phyloP scores from a whole-genome alignment of 2,329 filamentous ascomycete species.

The Sporothrix sp. region DNA sequence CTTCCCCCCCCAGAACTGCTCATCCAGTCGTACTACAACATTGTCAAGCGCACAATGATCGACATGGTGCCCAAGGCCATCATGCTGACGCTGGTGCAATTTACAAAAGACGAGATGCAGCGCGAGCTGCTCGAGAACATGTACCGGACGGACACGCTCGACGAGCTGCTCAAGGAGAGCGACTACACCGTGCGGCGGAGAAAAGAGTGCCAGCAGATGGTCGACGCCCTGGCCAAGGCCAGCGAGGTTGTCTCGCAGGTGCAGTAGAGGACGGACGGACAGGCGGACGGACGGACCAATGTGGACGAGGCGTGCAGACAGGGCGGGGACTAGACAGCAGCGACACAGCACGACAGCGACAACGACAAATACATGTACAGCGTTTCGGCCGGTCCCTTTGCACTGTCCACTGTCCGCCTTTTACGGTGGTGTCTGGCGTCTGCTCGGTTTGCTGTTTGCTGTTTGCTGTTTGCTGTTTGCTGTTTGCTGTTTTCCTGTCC shows the following conservation, averaged over 20 bases:
- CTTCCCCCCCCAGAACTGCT: slow-evolving; percentile 79
- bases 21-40: slow-evolving; percentile 96
- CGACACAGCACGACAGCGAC: background rate
- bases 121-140: slow-evolving; percentile 93
- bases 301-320: background rate
- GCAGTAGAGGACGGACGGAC: slow-evolving; percentile 33
- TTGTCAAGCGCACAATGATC: slow-evolving; percentile 96
- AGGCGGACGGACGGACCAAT: too few species aligned
- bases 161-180: slow-evolving; percentile 93
- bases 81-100: slow-evolving; percentile 95
- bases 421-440: background rate
- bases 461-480: background rate
- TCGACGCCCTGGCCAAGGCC: slow-evolving; percentile 80
- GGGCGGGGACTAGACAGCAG: too few species aligned
- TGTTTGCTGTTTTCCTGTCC: background rate
- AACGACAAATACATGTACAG: too few species aligned
- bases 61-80: slow-evolving; percentile 99
- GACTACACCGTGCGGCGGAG: slow-evolving; percentile 90
- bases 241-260: slow-evolving; percentile 91
- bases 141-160: slow-evolving; percentile 84
- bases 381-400: too few species aligned
- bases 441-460: background rate
- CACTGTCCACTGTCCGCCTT: background rate
- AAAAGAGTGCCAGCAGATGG: slow-evolving; percentile 99
- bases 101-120: slow-evolving; percentile 98